These are phyloP conservation scores for Laetiporus sulphureus DNA, from an alignment of 1,284 basidiomycete genomes.

Conservation along the genomic window DNA sequence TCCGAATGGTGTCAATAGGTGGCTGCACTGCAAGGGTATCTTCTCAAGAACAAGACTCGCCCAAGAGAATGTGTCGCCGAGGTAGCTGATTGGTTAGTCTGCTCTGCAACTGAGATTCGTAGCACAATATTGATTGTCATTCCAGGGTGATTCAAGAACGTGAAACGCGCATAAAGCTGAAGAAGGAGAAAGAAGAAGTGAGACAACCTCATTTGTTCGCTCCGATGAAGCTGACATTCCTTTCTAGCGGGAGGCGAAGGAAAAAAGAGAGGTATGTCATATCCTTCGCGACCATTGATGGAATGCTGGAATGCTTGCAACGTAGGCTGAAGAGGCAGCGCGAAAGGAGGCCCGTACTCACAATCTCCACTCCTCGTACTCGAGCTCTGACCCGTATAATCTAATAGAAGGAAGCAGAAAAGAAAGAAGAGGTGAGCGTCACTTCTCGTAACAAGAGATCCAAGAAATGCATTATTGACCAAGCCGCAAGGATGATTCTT, in stretches of 20 bases:
- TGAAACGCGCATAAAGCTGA: conserved; percentile 72
- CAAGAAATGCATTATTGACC: too few relatives aligned
- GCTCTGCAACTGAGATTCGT: too few relatives aligned
- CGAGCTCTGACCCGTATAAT: not conserved
- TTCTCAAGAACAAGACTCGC: conserved; percentile 79
- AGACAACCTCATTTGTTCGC: conserved; percentile 19
- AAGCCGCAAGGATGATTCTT: too few relatives aligned
- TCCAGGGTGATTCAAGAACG: conserved; percentile 65
- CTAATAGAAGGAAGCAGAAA: conserved; percentile 2
- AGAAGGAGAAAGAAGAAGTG: conserved; percentile 81
- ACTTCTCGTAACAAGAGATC: too few relatives aligned
- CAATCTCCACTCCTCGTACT: conserved; percentile 16
- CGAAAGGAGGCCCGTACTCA: conserved; percentile 29
- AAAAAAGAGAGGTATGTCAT: conserved; percentile 54
- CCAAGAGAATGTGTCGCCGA: conserved; percentile 77
- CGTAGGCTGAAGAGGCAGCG: conserved; percentile 33
- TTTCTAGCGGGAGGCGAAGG: conserved; percentile 62
- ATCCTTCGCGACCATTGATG: not conserved
- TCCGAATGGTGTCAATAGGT: conserved; percentile 39
- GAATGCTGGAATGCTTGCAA: not conserved
- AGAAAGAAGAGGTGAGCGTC: conserved; percentile 13
- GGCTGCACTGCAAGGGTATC: conserved; percentile 77
- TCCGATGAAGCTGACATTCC: too few relatives aligned
- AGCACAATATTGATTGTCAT: conserved; percentile 6
- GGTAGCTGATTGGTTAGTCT: conserved; percentile 52